Evolutionary conservation across 148 eudicot species (phyloP).

Genomic region (Arbutus unedo): DNA sequence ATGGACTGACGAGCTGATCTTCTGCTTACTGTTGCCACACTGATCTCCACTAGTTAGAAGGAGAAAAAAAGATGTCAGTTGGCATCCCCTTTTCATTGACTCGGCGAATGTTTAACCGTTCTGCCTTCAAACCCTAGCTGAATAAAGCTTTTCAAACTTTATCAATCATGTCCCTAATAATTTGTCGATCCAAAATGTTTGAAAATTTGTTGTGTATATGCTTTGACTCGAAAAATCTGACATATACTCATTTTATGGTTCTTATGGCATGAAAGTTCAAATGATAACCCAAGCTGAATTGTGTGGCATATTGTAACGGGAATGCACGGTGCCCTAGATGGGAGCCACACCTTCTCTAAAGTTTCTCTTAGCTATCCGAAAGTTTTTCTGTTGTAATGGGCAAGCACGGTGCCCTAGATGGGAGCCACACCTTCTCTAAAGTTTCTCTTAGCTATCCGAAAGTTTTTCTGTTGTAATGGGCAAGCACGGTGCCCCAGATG

Average conservation of each 20-base stretch:
- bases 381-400: not conserved
- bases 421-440: not conserved
- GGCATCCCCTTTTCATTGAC: constrained; percentile 5
- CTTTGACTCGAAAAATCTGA: not conserved
- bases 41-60: not conserved
- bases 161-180: not conserved
- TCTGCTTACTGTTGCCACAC: not conserved
- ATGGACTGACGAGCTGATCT: not conserved
- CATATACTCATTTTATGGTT: not conserved
- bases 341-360: not conserved
- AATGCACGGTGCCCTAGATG: not conserved
- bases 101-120: not conserved
- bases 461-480: not conserved
- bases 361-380: no score
- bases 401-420: not conserved
- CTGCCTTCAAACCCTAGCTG: not conserved
- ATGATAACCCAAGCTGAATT: not conserved
- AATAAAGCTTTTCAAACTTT: not conserved
- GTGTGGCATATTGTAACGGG: not conserved
- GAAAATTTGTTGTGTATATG: not conserved
- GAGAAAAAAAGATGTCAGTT: not conserved
- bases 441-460: no score
- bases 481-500: not conserved
- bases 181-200: not conserved
- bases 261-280: not conserved